Evolutionary conservation across 1,139 yeast genomes (phyloP).

Genomic region (Casaregolazyma lundiana): DNA sequence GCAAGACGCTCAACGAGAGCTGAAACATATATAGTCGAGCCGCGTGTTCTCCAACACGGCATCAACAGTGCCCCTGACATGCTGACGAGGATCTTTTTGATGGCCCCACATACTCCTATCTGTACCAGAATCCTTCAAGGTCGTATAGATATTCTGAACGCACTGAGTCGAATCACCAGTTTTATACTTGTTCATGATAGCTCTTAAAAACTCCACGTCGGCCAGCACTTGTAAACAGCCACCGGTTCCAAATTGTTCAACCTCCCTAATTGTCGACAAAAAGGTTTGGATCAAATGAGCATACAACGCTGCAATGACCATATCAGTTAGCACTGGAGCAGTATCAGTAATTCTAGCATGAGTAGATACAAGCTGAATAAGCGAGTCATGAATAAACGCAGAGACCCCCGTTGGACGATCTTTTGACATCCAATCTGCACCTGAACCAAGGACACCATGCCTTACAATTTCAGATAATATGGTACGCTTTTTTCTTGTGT

Average conservation of each 20-base stretch:
- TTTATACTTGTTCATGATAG: constrained; percentile 30
- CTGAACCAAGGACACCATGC: constrained; percentile 40
- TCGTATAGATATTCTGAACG: constrained; percentile 29
- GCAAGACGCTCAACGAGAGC: no score
- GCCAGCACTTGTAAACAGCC: constrained; percentile 39
- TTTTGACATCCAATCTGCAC: constrained; percentile 43
- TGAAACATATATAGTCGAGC: constrained; percentile 7
- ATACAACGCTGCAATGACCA: constrained; percentile 44
- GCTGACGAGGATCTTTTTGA: constrained; percentile 25
- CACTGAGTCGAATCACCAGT: constrained; percentile 30
- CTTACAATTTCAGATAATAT: constrained; percentile 45
- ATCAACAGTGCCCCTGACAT: constrained; percentile 23
- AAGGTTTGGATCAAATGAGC: constrained; percentile 42
- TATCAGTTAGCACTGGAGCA: constrained; percentile 42
- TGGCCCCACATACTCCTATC: constrained; percentile 26
- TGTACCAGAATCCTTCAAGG: constrained; percentile 26
- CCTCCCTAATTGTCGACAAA: constrained; percentile 41
- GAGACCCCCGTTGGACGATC: constrained; percentile 34
- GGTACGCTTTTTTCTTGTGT: constrained; percentile 47
- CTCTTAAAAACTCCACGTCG: constrained; percentile 37
- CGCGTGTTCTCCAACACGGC: constrained; percentile 16
- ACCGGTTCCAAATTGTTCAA: constrained; percentile 34
- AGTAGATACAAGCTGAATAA: constrained; percentile 49
- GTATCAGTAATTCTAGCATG: constrained; percentile 49
- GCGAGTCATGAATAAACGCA: constrained; percentile 47